A percentile compares a stretch with the other conserved stretches of the same genome.
Evolutionary conservation across 495 filamentous ascomycete genomes (phyloP).

Genomic region (Astrothelium subdiscretum): DNA sequence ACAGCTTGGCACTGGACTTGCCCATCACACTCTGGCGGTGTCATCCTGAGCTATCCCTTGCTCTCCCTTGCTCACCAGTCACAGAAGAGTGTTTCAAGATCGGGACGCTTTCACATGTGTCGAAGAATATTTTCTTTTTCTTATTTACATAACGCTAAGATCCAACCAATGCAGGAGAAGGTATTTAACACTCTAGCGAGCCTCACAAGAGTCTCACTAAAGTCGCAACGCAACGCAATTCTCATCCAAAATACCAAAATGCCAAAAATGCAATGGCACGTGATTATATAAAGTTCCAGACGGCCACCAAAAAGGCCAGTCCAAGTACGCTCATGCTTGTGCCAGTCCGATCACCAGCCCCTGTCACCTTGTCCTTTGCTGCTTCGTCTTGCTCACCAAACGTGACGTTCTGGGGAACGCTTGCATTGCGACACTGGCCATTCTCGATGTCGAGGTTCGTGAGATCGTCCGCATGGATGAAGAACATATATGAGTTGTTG

Average conservation of each 20-base stretch:
- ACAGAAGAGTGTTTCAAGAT: not conserved
- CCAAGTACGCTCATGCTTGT: not conserved
- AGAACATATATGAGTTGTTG: conserved; percentile 65
- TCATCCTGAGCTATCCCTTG: not conserved
- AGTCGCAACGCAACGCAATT: not conserved
- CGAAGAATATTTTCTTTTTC: not conserved
- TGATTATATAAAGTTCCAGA: not conserved
- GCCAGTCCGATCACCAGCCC: not conserved
- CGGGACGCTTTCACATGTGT: not conserved
- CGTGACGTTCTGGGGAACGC: conserved; percentile 53
- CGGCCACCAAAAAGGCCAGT: not conserved
- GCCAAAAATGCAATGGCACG: not conserved
- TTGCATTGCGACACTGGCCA: conserved; percentile 55
- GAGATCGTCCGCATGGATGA: conserved; percentile 57
- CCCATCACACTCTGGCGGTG: not conserved
- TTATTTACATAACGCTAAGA: not conserved
- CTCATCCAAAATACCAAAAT: not conserved
- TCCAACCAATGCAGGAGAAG: not conserved
- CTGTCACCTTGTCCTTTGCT: not conserved
- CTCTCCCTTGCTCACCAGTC: not conserved
- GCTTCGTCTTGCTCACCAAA: conserved; percentile 47
- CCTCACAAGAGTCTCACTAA: not conserved
- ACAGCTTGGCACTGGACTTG: not conserved
- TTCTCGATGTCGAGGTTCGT: conserved; percentile 52
- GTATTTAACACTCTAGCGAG: not conserved